Base-by-base conservation (phyloP, 495 filamentous ascomycete genomes). In the Lindgomyces ingoldianus region DNA sequence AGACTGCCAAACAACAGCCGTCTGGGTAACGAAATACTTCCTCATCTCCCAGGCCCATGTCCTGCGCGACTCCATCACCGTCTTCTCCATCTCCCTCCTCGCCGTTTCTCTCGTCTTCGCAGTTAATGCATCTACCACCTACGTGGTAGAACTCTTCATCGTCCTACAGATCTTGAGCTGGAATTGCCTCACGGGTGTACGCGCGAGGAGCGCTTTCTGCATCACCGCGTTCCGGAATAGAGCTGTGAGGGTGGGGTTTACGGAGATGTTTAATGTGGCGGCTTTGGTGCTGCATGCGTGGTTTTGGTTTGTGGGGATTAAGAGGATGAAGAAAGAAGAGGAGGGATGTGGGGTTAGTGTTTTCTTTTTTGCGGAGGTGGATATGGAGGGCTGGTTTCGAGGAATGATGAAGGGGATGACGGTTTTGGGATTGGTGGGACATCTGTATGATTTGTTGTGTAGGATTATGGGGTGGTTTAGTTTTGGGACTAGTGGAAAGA, bases 11-110 rank as follows among this genome's bases (percentile, higher is more conserved):
- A 60, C 27, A 16, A 11, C 60, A 47, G 63, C 63, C 10, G 63
- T 66, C 33, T 75, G 67, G 70, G 64, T 72, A 51, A 30, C 73
- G 9, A 72, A 73, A 22, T 75, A 71, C 41, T 75, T 75, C 58
- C 42, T 65, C 25, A 19, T 67, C n/a, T 58, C 39, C 19, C 29
- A 66, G 45, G 60, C 60, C 9, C 62, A 24, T 12, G 26, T 42
- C 10, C 44, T 74, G 10, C 72, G 72, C 0, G 29, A 70, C 21
- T 52, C 62, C 48, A 69, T 71, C 29, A 54, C 71, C 18, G 62
- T 72, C 55, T 75, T 72, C 50, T 64, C 57, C 14, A 54, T 73
- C 50, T 48, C 58, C 0, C 12, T 75, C 3, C 64, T 75, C 0
- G 56, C 68, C 25, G 62, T 69, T 2, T 70, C 73, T 47, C 64